These are phyloP conservation scores for Aspergillus eucalypticola DNA, from an alignment of 2,329 filamentous ascomycete genomes.

Conservation along the genomic window DNA sequence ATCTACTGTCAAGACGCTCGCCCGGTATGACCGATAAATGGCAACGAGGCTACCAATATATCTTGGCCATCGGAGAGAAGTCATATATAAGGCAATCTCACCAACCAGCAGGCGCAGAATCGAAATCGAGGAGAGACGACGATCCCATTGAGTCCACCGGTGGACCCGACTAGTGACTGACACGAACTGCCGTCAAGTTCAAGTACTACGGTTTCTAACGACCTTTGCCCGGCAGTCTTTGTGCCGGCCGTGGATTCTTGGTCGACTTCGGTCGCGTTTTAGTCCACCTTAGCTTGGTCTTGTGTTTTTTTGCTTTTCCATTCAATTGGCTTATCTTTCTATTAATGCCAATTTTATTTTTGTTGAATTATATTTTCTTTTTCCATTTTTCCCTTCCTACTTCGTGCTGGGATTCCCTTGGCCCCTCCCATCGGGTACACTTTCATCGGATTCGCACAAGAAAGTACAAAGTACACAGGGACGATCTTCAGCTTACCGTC, in stretches of 20 bases:
- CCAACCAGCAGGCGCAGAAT: not conserved
- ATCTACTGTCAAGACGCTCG: not conserved
- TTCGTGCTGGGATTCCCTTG: not conserved
- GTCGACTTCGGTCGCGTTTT: not conserved
- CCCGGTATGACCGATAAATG: not conserved
- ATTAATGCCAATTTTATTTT: not conserved
- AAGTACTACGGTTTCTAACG: not conserved
- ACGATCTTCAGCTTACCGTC: not conserved
- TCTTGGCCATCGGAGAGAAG: not conserved
- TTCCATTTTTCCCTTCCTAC: not conserved
- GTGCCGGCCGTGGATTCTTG: not conserved
- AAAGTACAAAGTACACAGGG: not conserved
- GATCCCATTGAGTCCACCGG: slow-evolving; percentile 4
- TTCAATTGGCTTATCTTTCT: not conserved
- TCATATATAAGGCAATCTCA: not conserved
- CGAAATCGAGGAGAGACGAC: not conserved
- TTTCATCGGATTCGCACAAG: not conserved
- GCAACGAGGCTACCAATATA: not conserved
- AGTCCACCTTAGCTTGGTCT: not conserved
- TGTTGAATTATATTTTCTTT: not conserved
- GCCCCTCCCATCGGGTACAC: not conserved
- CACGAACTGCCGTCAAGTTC: slow-evolving; percentile 13
- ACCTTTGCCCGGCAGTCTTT: not conserved
- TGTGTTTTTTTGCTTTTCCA: not conserved
- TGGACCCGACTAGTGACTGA: slow-evolving; percentile 14